phyloP scores from a whole-genome alignment of 2,329 filamentous ascomycete genomes.

The Pseudogymnoascus sp. region DNA sequence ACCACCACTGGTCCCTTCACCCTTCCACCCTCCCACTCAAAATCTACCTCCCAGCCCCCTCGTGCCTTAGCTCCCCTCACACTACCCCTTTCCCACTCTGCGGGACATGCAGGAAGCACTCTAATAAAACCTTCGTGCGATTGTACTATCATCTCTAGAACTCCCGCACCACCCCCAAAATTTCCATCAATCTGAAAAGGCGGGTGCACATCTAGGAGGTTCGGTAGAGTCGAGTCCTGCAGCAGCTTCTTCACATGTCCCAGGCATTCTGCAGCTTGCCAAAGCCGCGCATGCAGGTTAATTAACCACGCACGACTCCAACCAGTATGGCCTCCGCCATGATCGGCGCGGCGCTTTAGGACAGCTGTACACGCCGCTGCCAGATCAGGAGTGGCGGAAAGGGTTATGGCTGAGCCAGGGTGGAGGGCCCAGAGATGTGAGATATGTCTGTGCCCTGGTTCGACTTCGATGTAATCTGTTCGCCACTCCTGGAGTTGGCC shows the following conservation, averaged over 20 bases:
- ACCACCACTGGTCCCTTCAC: constrained; percentile 21
- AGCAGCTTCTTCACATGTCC: constrained; percentile 37
- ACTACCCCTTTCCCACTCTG: constrained; percentile 31
- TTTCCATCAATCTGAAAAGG: constrained; percentile 48
- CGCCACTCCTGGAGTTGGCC: constrained; percentile 40
- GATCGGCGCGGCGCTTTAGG: constrained; percentile 29
- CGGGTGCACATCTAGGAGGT: constrained; percentile 41
- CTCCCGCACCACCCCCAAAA: constrained; percentile 42
- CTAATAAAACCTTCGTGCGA: constrained; percentile 31
- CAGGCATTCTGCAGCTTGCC: constrained; percentile 34
- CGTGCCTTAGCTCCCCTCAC: constrained; percentile 33
- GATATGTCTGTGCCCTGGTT: constrained; percentile 41
- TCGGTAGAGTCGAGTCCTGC: constrained; percentile 37
- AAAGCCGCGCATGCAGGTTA: constrained; percentile 40
- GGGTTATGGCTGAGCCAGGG: constrained; percentile 37
- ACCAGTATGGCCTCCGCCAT: constrained; percentile 41
- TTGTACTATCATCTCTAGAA: constrained; percentile 42
- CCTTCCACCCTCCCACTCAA: constrained; percentile 31
- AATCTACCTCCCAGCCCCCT: constrained; percentile 34
- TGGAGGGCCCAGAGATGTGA: constrained; percentile 41
- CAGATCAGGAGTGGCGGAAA: constrained; percentile 29
- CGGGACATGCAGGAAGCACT: constrained; percentile 36
- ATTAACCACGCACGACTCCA: constrained; percentile 45
- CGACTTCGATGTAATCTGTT: constrained; percentile 33
- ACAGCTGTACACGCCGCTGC: constrained; percentile 29